Conservation (phyloP, 257 asterid genomes). For the Euphrasia confusa region DNA sequence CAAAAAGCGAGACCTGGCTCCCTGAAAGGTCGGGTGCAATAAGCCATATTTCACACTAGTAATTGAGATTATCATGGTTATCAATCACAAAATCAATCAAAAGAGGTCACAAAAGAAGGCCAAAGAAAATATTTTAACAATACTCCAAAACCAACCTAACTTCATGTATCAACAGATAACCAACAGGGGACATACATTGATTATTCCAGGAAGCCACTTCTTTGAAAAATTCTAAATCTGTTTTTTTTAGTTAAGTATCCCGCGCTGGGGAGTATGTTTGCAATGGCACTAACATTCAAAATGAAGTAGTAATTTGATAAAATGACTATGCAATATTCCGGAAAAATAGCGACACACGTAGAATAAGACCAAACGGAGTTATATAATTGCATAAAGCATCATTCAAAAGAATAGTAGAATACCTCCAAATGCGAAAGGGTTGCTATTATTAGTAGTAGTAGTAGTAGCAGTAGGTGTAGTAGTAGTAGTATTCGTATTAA, state of each 20-base stretch:
- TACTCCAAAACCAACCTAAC: not conserved
- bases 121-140: constrained; percentile 13
- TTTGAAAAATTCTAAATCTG: not conserved
- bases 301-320: constrained; percentile 8
- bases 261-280: too few species aligned
- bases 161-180: constrained; percentile 5
- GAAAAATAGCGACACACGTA: not conserved
- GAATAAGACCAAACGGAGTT: not conserved
- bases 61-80: constrained; percentile 3
- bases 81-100: constrained; percentile 14
- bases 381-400: constrained; percentile 14
- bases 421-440: constrained; percentile 54
- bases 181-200: constrained; percentile 9
- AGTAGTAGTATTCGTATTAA: not conserved
- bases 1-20: constrained; percentile 36
- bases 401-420: constrained; percentile 11
- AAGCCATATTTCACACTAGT: constrained; percentile 10
- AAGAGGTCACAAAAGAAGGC: constrained; percentile 11
- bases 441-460: constrained; percentile 21
- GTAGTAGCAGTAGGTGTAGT: too few species aligned
- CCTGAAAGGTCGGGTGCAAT: constrained; percentile 33
- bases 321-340: not conserved
- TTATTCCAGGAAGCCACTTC: constrained; percentile 8
- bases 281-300: not conserved
- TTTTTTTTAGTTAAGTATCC: not conserved